Conservation (phyloP, 2,329 filamentous ascomycete genomes). For the Claviceps cyperi region DNA sequence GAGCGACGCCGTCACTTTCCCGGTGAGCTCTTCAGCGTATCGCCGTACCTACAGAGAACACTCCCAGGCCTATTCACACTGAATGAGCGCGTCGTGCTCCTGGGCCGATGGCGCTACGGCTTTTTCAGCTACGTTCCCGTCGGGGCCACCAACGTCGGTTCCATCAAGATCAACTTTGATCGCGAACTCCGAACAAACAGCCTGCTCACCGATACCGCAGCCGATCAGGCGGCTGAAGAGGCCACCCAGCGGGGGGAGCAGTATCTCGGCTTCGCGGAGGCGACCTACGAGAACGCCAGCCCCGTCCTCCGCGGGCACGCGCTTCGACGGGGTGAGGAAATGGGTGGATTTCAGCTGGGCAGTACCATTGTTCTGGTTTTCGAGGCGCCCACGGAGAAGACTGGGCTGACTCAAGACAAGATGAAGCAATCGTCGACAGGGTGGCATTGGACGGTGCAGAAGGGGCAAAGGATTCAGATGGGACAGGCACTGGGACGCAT, state of each 20-base stretch:
- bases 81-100: slow-evolving; percentile 86
- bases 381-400: slow-evolving; percentile 62
- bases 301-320: slow-evolving; percentile 69
- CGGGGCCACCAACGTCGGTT: slow-evolving; percentile 92
- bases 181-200: slow-evolving; percentile 85
- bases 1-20: slow-evolving; percentile 93
- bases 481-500: slow-evolving; percentile 75
- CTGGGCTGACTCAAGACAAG: slow-evolving; percentile 29
- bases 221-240: slow-evolving; percentile 70
- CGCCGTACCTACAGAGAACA: slow-evolving; percentile 83
- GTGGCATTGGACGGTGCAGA: not conserved
- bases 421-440: slow-evolving; percentile 34
- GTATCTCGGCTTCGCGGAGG: slow-evolving; percentile 85
- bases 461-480: slow-evolving; percentile 34
- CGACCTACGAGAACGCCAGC: slow-evolving; percentile 70
- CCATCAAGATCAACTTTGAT: slow-evolving; percentile 95
- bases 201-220: slow-evolving; percentile 80
- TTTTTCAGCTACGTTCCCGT: slow-evolving; percentile 96
- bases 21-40: slow-evolving; percentile 88
- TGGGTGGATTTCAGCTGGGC: slow-evolving; percentile 94
- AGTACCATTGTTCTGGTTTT: slow-evolving; percentile 94
- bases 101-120: slow-evolving; percentile 90
- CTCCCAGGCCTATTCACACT: slow-evolving; percentile 90
- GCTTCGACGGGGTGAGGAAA: slow-evolving; percentile 78
- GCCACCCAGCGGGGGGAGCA: slow-evolving; percentile 62